Evolutionary conservation across 208 protist species (phyloP).

Genomic region (Leishmania mexicana): DNA sequence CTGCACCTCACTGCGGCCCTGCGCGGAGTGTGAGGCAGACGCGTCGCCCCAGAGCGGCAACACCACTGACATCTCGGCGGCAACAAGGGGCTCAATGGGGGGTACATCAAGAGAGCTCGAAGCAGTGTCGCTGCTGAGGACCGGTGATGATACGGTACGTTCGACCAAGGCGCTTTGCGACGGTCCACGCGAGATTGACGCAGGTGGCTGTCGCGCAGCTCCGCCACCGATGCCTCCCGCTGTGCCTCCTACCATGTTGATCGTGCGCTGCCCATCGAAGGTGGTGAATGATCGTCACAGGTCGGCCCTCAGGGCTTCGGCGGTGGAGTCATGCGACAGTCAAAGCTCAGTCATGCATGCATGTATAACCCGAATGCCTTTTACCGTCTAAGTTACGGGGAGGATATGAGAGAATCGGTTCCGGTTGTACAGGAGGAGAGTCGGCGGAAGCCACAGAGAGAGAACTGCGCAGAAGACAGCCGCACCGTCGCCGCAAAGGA

Average conservation of each 20-base stretch:
- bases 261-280: neutral
- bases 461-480: neutral
- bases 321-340: neutral
- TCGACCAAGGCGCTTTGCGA: neutral
- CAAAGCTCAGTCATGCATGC: constrained; percentile 7
- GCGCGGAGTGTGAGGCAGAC: neutral
- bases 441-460: neutral
- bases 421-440: neutral
- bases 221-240: neutral
- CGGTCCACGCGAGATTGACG: neutral
- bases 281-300: neutral
- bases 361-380: neutral
- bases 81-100: neutral
- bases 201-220: neutral
- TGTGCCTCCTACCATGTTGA: neutral
- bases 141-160: constrained; percentile 14
- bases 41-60: constrained; percentile 3
- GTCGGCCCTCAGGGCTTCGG: neutral
- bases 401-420: neutral
- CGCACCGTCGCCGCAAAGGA: neutral
- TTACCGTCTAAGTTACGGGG: neutral
- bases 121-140: constrained; percentile 29
- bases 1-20: neutral
- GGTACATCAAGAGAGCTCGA: neutral
- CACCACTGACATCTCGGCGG: neutral